Base-by-base conservation (phyloP, 805 yeast genomes). In the Spathaspora passalidarum region DNA sequence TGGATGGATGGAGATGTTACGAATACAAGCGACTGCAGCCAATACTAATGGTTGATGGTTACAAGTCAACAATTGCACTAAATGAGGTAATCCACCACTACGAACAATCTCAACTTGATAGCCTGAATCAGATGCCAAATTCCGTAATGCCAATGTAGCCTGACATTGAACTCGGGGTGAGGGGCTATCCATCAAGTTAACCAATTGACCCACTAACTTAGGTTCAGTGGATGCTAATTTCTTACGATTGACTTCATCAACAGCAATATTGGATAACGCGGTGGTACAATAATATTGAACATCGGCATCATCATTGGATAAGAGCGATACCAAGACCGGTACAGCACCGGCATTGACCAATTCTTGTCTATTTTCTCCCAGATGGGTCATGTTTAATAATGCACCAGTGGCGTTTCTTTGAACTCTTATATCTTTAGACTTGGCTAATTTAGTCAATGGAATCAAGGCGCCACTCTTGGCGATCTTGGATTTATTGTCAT, bases 321-420 rank as follows among this genome's bases (percentile, higher is more conserved):
- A 74, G 51, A 94, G 72, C 9, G 95, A 83, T 11, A 94, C 98
- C 46, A 94, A 75, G 5, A 94, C 96, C 1, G 99, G 99, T 6
- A 94, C 96, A 16, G 98, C 97, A 38, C 98, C 99, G 2, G 99
- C 97, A 64, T 88, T 89, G 29, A 94, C 99, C 52, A 94, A 76
- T 66, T 94, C 98, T 63, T 87, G 92, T 68, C 99, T 84, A 66
- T 94, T 94, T 68, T 91, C 98, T 52, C 86, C 87, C 19, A 96
- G 88, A 63, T 94, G 99, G 32, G 99, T 94, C 99, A 94, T 94
- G 69, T 94, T 94, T 54, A 94, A 78, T 59, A 94, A 73, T 0
- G 99, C 99, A 40, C 99, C 99, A 5, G 99, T 94, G 35, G 99
- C 98, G 59, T 94, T 94, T 69, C 99, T 82, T 72, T 94, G 99